Base-by-base conservation (phyloP, 129 eudicot species). In the Mikania micrantha region DNA sequence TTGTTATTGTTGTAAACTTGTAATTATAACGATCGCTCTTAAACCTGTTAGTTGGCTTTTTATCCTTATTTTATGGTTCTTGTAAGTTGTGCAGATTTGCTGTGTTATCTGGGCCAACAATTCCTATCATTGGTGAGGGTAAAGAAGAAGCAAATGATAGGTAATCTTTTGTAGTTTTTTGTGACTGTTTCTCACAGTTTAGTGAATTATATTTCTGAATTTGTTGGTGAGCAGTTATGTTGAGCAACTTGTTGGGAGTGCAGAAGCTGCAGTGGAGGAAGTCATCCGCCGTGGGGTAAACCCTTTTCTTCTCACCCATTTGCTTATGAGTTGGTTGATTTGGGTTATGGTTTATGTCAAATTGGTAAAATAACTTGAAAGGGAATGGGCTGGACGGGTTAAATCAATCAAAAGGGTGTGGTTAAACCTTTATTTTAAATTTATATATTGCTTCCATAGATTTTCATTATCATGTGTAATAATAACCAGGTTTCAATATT, bases 51-150 rank as follows among this genome's bases (percentile, higher is more conserved):
- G 38, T 22, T 64, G 20, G 15, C 16, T 17, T 34, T 34, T 13
- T 36, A 41, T 75, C 5, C 44, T 35, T 47, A 9, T 61, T 32
- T 11, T 52, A 36, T 72, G 71, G 60, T 72, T 58, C 38, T 19
- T 59, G 9, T 52, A 39, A 42, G 67, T 63, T 48, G 64, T 79
- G 77, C 81, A 92, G 98, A 76, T 88, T 70, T 75, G 98, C 98
- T 38, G 73, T 92, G 52, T 82, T 92, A 71, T 92, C 98, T 0
- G 98, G 98, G 64, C 98, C 98, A 67, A 88, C 98, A 64, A 92
- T 92, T 74, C 96, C 98, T 19, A 92, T 92, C 74, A 92, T 92
- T 77, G 98, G 98, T n/a, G 98, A 92, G 84, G 98, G 98, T 19
- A 74, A 86, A 66, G 98, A 86, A 80, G 96, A 92, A 78, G 96